Percentiles rank a stretch among this genome's conserved stretches.
Evolutionary conservation across 306 rosid species (phyloP).

Genomic region (Citrullus colocynthis): DNA sequence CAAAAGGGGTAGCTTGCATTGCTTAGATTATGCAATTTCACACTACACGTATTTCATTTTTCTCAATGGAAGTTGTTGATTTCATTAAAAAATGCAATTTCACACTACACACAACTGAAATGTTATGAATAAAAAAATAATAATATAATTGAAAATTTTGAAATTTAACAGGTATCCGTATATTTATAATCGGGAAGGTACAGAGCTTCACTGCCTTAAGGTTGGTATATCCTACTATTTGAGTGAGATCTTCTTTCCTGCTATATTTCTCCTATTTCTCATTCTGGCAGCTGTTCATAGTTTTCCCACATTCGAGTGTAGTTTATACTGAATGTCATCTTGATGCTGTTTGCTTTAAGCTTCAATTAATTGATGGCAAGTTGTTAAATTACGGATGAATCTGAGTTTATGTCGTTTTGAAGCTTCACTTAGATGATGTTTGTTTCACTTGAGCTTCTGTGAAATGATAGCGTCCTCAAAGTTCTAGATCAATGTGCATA

Average conservation of each 20-base stretch:
- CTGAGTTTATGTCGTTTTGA: neutral
- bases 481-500: neutral
- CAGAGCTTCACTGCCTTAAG: conserved; percentile 88
- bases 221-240: conserved; percentile 26
- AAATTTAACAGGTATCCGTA: conserved; percentile 50
- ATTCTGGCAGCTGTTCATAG: neutral
- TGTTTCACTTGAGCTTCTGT: neutral
- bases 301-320: neutral
- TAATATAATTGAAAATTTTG: neutral
- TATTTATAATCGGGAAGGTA: conserved; percentile 66
- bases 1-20: neutral
- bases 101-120: neutral
- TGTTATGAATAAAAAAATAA: neutral
- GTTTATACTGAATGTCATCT: neutral
- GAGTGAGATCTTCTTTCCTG: neutral
- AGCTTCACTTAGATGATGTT: neutral
- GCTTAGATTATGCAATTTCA: neutral
- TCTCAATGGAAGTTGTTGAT: too few species aligned
- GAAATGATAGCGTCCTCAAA: neutral
- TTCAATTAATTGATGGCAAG: neutral
- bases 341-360: neutral
- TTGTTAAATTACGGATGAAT: neutral
- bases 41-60: neutral
- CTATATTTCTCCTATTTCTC: neutral
- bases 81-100: neutral